Percentiles rank a stretch among this genome's conserved stretches.
phyloP scores from a whole-genome alignment of 345 rosid genomes.

The rapeseed (Brassica napus) region DNA sequence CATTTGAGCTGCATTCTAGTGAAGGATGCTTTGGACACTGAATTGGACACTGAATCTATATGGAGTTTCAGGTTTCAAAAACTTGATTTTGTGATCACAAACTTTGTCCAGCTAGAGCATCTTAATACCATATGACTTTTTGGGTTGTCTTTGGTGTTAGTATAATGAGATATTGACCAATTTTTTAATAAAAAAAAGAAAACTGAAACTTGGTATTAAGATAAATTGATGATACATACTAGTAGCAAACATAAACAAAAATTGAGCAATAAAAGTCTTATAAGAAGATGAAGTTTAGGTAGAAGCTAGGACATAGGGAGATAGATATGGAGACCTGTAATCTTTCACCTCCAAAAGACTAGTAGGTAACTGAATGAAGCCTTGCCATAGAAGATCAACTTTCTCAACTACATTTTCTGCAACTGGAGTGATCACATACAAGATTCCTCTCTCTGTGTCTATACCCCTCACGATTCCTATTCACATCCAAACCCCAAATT shows the following conservation, averaged over 20 bases:
- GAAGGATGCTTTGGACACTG: not conserved
- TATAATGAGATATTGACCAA: not conserved
- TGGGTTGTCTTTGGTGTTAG: not conserved
- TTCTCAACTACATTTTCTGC: slow-evolving; percentile 64
- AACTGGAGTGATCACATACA: slow-evolving; percentile 84
- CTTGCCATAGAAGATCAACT: slow-evolving; percentile 82
- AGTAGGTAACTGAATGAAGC: slow-evolving; percentile 73
- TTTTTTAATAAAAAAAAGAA: no score
- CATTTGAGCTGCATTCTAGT: not conserved
- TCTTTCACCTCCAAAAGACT: slow-evolving; percentile 83
- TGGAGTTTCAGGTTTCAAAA: not conserved
- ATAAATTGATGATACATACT: slow-evolving; percentile 6
- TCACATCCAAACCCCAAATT: slow-evolving; percentile 4
- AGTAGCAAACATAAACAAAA: not conserved
- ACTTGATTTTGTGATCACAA: not conserved
- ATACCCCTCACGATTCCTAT: slow-evolving; percentile 90
- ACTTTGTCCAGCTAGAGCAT: not conserved
- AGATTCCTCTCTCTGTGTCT: slow-evolving; percentile 61
- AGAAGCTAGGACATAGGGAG: slow-evolving; percentile 61
- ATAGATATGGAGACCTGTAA: slow-evolving; percentile 74
- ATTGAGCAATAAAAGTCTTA: not conserved
- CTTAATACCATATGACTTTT: not conserved
- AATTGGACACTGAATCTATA: not conserved
- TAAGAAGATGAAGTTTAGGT: slow-evolving; percentile 36
- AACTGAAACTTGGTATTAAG: not conserved